These are phyloP conservation scores for Suillus weaverae DNA, from an alignment of 768 basidiomycete genomes.

Conservation along the genomic window DNA sequence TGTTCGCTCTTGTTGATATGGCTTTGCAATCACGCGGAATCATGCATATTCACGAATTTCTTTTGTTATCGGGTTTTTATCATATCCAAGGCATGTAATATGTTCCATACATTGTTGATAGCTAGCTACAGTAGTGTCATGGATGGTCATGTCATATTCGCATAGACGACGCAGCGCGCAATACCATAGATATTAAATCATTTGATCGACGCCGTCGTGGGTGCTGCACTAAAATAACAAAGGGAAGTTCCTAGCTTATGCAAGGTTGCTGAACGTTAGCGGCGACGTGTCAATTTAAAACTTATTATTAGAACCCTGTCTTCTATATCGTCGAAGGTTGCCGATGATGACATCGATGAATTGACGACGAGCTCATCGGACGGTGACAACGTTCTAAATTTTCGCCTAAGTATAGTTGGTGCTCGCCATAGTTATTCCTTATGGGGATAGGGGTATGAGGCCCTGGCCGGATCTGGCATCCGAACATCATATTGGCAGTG, in stretches of 20 bases:
- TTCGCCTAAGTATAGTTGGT: not conserved
- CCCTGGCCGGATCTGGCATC: not conserved
- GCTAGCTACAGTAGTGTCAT: slow-evolving; percentile 14
- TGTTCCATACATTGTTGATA: slow-evolving; percentile 10
- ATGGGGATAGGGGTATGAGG: not conserved
- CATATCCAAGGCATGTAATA: slow-evolving; percentile 5
- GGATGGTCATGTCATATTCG: slow-evolving; percentile 10
- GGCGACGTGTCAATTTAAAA: not conserved
- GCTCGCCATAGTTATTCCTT: not conserved
- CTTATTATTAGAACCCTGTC: not conserved
- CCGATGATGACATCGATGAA: not conserved
- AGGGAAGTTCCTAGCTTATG: not conserved
- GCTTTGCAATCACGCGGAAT: not conserved
- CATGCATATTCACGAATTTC: not conserved
- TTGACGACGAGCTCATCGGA: no score
- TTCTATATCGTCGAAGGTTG: not conserved
- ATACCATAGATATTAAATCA: slow-evolving; percentile 1
- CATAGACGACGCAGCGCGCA: slow-evolving; percentile 16
- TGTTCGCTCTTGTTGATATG: slow-evolving; percentile 6
- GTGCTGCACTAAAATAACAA: not conserved
- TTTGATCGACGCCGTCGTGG: no score
- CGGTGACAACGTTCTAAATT: not conserved
- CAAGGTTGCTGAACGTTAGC: not conserved
- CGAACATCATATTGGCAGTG: no score
- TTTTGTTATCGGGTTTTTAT: slow-evolving; percentile 21